Percentiles rank a stretch among this genome's conserved stretches.
Evolutionary conservation across 345 rosid species (phyloP).

Genomic region (Citrus sinensis): DNA sequence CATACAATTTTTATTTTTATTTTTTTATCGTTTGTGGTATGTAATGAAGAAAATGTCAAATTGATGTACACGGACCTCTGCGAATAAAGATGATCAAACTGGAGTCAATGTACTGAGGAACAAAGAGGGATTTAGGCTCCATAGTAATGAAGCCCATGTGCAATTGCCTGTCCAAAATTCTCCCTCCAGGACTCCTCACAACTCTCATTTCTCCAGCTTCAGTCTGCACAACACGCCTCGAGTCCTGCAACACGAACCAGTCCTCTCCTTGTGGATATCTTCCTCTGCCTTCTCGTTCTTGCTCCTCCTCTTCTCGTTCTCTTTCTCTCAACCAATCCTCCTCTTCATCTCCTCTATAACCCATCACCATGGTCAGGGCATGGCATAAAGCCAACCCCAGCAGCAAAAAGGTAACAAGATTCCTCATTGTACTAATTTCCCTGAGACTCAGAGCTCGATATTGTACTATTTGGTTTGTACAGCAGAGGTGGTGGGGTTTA

Average conservation of each 20-base stretch:
- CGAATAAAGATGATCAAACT: conserved; percentile 66
- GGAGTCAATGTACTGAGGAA: conserved; percentile 85
- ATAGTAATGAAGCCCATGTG: conserved; percentile 81
- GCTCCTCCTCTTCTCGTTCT: not conserved
- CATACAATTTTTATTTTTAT: too few species aligned
- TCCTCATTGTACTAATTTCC: conserved; percentile 19
- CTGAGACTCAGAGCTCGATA: not conserved
- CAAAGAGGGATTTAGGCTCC: conserved; percentile 75
- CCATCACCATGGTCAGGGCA: conserved; percentile 32
- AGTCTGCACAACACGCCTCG: conserved; percentile 56
- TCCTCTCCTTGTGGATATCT: conserved; percentile 13
- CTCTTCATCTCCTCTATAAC: conserved; percentile 23
- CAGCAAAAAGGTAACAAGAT: conserved; percentile 22
- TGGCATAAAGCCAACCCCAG: conserved; percentile 30
- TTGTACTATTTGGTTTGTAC: not conserved
- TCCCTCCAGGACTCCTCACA: conserved; percentile 41
- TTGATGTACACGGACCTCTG: conserved; percentile 33
- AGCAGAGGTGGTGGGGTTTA: not conserved
- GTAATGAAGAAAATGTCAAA: too few species aligned
- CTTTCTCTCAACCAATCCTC: not conserved
- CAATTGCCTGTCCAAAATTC: conserved; percentile 48
- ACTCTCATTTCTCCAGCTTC: conserved; percentile 79
- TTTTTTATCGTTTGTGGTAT: too few species aligned
- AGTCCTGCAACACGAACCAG: conserved; percentile 52
- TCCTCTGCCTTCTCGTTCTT: not conserved